phyloP scores from a whole-genome alignment of 2,329 filamentous ascomycete species.

The Cercospora sesami region DNA sequence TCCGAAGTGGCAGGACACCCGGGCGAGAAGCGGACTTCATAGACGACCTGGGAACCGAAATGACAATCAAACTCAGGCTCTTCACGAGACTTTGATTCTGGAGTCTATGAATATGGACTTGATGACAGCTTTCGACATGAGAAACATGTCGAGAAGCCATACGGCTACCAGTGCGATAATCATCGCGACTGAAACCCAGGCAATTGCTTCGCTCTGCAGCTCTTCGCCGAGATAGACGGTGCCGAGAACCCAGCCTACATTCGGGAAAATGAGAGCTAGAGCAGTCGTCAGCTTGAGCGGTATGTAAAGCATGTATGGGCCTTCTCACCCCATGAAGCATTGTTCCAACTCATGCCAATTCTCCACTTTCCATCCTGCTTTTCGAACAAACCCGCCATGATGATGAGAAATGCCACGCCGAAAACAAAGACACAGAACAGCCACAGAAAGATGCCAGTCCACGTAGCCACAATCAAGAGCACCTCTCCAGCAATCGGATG shows the following conservation, averaged over 20 bases:
- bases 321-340: slow-evolving; percentile 23
- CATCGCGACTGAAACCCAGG: slow-evolving; percentile 58
- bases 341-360: slow-evolving; percentile 20
- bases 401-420: slow-evolving; percentile 24
- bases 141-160: slow-evolving; percentile 55
- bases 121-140: slow-evolving; percentile 54
- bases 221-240: slow-evolving; percentile 57
- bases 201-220: slow-evolving; percentile 54
- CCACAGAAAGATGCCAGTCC: slow-evolving; percentile 50
- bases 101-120: slow-evolving; percentile 33
- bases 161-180: slow-evolving; percentile 57
- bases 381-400: slow-evolving; percentile 16
- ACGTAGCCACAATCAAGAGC: slow-evolving; percentile 31
- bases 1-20: neutral
- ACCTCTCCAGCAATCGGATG: slow-evolving; percentile 30
- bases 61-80: neutral
- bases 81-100: slow-evolving; percentile 21
- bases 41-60: neutral
- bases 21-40: neutral
- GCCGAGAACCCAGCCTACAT: slow-evolving; percentile 62
- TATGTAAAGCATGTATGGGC: no score
- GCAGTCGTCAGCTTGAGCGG: slow-evolving; percentile 48
- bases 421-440: slow-evolving; percentile 52
- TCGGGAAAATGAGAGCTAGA: slow-evolving; percentile 62
- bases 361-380: slow-evolving; percentile 22